Base-by-base conservation (phyloP, 257 asterid genomes). In the Primulina tabacum region DNA sequence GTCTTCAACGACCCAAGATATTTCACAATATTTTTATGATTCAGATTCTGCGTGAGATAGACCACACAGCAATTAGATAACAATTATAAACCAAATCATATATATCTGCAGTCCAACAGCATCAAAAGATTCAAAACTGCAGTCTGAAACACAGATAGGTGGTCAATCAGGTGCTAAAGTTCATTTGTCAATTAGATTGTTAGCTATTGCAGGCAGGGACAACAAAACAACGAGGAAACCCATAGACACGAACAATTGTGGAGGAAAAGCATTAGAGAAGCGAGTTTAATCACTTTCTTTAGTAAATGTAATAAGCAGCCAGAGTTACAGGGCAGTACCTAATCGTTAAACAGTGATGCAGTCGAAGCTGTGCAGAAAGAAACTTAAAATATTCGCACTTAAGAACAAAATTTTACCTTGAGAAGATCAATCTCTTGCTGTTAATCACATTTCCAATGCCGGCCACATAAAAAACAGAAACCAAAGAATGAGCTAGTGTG, bases 371-470 rank as follows among this genome's bases (percentile, higher is more conserved):
- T 34, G 11, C 5, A 2, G 3, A 16, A 30, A 37, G 18, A 57
- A 68, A 61, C 52, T 43, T 57, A 52, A 16, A 70, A 6, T 55
- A 62, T 17, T 21, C 55, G 71, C 37, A 75, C 52, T 43, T 64
- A 32, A 74, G 37, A 73, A 40, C 21, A 71, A 67, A 65, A 73
- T 43, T 55, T 83, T 75, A 93, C 99, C 99, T 91, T 90, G 28
- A 93, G 92, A 85, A 93, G 79, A 79, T 93, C 99, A 56, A 93
- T 93, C 90, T 93, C 99, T 93, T 89, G 99, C 99, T 93, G 92
- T 81, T 68, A 72, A 76, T 69, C 65, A 59, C 64, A 65, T 62
- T 64, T 47, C 60, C 73, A 68, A 67, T 26, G 57, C 21, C 33
- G 18, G 57, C 4, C 64, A 10, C 69, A 24, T 26, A 29, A 71